Evolutionary conservation across 2,329 filamentous ascomycete genomes (phyloP).

Genomic region (Ceratocystis colombiana): DNA sequence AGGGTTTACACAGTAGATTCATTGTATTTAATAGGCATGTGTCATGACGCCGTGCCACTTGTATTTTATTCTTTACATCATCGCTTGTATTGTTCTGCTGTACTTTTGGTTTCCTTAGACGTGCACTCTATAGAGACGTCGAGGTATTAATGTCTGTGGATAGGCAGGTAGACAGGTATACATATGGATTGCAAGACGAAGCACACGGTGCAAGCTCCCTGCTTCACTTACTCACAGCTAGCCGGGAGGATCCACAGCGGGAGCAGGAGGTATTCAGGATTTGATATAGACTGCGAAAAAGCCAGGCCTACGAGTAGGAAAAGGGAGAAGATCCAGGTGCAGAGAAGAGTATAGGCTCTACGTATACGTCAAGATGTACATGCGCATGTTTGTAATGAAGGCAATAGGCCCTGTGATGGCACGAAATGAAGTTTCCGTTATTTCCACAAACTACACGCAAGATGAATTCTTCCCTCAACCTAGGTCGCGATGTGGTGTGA

Average conservation of each 20-base stretch:
- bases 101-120: no score
- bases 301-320: not conserved
- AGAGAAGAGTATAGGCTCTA: not conserved
- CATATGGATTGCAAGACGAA: not conserved
- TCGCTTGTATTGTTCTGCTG: no score
- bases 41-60: no score
- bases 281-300: not conserved
- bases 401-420: not conserved
- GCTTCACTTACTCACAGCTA: not conserved
- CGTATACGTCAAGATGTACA: not conserved
- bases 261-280: not conserved
- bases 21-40: no score
- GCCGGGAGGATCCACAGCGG: not conserved
- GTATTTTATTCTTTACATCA: no score
- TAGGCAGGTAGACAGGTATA: not conserved
- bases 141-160: no score
- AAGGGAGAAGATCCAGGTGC: not conserved
- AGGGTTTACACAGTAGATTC: no score
- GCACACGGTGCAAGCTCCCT: not conserved
- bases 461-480: not conserved
- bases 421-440: not conserved
- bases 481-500: constrained; percentile 10
- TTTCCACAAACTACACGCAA: not conserved
- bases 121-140: no score
- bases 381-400: not conserved